phyloP scores from a whole-genome alignment of 2,329 filamentous ascomycete genomes.

The Talaromyces sp. region DNA sequence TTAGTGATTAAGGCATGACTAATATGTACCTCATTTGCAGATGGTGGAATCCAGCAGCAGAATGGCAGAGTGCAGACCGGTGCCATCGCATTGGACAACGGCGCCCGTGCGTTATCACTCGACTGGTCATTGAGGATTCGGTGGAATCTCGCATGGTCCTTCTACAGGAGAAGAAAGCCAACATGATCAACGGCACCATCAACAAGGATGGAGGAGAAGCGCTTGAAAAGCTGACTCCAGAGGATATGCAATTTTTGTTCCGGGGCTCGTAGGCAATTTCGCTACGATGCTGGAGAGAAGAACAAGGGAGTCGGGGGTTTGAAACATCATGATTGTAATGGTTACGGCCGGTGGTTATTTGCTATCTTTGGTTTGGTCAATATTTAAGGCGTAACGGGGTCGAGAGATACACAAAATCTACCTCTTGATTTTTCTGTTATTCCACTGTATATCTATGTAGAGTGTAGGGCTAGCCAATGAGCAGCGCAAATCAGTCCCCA shows the following conservation, averaged over 20 bases:
- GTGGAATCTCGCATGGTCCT: slow-evolving; percentile 94
- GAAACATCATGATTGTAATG: neutral
- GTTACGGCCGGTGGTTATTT: neutral
- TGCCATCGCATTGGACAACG: slow-evolving; percentile 94
- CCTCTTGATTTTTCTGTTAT: neutral
- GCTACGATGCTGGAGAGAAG: neutral
- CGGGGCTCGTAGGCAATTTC: slow-evolving; percentile 54
- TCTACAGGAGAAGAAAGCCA: slow-evolving; percentile 97
- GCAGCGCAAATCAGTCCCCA: neutral
- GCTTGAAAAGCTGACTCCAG: slow-evolving; percentile 82
- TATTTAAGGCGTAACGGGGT: neutral
- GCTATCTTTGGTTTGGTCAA: neutral
- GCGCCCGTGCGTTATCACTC: slow-evolving; percentile 87
- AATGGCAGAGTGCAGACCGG: slow-evolving; percentile 95
- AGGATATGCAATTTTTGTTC: slow-evolving; percentile 96
- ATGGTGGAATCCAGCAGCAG: slow-evolving; percentile 99
- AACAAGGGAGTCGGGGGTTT: neutral
- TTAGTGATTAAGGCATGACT: neutral
- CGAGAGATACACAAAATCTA: neutral
- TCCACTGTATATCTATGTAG: neutral
- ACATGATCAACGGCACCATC: slow-evolving; percentile 95
- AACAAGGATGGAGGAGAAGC: slow-evolving; percentile 79
- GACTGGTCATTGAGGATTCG: slow-evolving; percentile 92
- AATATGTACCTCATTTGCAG: slow-evolving; percentile 40
- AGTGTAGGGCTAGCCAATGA: neutral